Evolutionary conservation across 1,284 basidiomycete species (phyloP), one percentile per base, ranked within the genome.

Genomic region (Pulchroboletus neoregius): DNA sequence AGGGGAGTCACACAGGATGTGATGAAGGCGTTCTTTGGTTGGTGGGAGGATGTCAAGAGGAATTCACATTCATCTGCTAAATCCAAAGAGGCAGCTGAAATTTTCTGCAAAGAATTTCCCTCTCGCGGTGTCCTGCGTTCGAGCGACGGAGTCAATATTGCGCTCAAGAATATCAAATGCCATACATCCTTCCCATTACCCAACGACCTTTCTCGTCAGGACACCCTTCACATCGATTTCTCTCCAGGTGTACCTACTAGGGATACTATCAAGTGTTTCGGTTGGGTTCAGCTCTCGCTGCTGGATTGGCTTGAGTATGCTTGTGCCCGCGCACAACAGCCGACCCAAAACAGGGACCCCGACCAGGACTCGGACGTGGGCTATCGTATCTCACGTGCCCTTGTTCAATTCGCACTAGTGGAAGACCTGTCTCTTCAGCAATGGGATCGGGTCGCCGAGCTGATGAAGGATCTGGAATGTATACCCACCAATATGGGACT

Each of bases 351-450:
- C 3, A 22, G 12, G 8, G 33, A 74, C 18, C 58, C 71, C 0
- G 79, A 82, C 38, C 78, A 79, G 43, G 82, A 93, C 62, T 12
- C 39, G 12, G 37, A 55, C 5, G 10, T 39, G 9, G 56, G 43
- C n/a, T 30, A 27, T 9, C 52, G 40, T n/a, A 68, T 96, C 20
- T 75, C 75, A 4, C 56, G 71, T 2, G 86, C 82, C 1, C 71
- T 88, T 0, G 59, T 71, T 5, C 95, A 94, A 74, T 80, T 91
- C 0, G 92, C 96, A 61, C 79, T 80, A 18, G 82, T 94, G 1
- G 69, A 98, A 3, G 64, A 63, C 2, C 73, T 84, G 24, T 62
- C 95, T 2, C 23, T 0, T 7, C 7, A 22, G 4, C 76, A 81
- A 1, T 97, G 93, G 91, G 67, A 69, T 1, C 73, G 82, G 13